Evolutionary conservation across 2,329 filamentous ascomycete species (phyloP), one percentile per base, ranked within the genome.

Genomic region (Dactylellina cionopaga): DNA sequence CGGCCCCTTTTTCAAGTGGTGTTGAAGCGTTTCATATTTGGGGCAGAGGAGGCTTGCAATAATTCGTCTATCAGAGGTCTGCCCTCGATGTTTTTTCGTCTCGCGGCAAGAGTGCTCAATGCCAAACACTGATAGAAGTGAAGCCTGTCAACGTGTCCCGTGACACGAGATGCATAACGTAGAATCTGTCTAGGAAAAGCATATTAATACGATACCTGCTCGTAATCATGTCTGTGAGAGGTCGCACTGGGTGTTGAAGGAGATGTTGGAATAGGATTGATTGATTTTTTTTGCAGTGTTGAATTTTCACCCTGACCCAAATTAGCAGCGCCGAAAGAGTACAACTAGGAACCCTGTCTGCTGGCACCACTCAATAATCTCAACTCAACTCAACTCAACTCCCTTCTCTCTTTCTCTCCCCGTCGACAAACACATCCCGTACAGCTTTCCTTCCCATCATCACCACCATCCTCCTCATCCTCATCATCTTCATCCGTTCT

Each of bases 301-400:
- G 54, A 58, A 35, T 46, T n/a, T 59, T 71, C 66, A 58, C 65
- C 66, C 66, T 71, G 66, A 71, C 66, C 63, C 44, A 71, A 71
- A 71, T 71, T 71, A 55, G 58, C 58, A 55, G 35, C 22, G 27
- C 10, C n/a, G n/a, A n/a, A n/a, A n/a, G n/a, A n/a, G n/a, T n/a
- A n/a, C n/a, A 13, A 54, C 19, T n/a, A 19, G 49, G 49, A 15
- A n/a, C n/a, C 17, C 9, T 7, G 35, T 4, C n/a, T n/a, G 13
- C 35, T n/a, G 15, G 13, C 15, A 11, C 5, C 6, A 15, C 15
- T 39, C 15, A 22, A 6, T 43, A 5, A 19, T 13, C 19, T n/a
- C n/a, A n/a, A 5, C 22, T 27, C 46, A 52, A 37, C 58, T 41
- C 44, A 33, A 24, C 33, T 11, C 24, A 24, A 39, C 27, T 43